These are phyloP conservation scores for Hypoxylon intermedium DNA, from an alignment of 495 filamentous ascomycete species.

Conservation along the genomic window DNA sequence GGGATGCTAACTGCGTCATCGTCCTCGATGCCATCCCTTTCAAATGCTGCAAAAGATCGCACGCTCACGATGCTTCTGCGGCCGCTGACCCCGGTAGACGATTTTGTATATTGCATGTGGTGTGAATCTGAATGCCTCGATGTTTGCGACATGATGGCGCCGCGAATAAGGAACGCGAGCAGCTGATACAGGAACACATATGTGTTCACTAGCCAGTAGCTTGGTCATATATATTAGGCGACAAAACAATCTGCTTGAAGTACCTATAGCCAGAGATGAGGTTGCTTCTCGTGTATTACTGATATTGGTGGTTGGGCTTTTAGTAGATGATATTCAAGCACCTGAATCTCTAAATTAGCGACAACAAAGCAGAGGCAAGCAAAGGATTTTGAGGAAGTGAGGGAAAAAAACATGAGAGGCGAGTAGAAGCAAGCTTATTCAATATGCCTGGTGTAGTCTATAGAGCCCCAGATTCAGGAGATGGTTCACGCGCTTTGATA, in stretches of 20 bases:
- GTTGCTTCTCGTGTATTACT: no score
- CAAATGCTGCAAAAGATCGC: conserved; percentile 30
- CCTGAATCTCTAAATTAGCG: no score
- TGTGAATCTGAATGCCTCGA: background rate
- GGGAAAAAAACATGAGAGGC: background rate
- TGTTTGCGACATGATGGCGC: background rate
- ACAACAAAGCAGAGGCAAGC: no score
- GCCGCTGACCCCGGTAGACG: background rate
- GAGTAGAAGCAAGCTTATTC: background rate
- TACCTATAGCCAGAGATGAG: no score
- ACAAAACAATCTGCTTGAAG: no score
- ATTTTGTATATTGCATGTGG: background rate
- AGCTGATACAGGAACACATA: background rate
- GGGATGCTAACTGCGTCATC: conserved; percentile 1
- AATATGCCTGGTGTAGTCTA: background rate
- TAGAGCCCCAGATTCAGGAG: background rate
- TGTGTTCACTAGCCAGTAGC: background rate
- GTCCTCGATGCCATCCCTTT: conserved; percentile 4
- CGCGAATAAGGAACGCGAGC: background rate
- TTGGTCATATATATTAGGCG: background rate
- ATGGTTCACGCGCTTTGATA: no score
- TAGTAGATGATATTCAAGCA: no score
- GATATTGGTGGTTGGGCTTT: no score
- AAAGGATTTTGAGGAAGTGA: background rate
- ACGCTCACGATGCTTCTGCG: conserved; percentile 15